phyloP scores from a whole-genome alignment of 2,329 filamentous ascomycete species.

The Neurospora crassa region DNA sequence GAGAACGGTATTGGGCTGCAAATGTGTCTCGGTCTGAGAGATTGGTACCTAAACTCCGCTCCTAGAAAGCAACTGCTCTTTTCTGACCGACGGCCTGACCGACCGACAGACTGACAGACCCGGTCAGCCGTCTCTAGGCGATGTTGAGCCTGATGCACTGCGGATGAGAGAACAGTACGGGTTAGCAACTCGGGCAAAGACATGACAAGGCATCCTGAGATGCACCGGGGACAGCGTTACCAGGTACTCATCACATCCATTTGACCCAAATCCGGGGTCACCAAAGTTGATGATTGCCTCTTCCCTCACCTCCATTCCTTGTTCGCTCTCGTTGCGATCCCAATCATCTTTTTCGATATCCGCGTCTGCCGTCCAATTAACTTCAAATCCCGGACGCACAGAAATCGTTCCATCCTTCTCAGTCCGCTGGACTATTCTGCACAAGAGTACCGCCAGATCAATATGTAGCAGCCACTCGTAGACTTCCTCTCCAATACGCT shows the following conservation, averaged over 20 bases:
- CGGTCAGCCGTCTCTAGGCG: background rate
- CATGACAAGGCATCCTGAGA: background rate
- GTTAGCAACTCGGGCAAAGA: background rate
- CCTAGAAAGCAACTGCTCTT: background rate
- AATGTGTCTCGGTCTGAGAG: background rate
- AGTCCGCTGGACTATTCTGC: background rate
- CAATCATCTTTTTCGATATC: background rate
- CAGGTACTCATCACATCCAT: background rate
- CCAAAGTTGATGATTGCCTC: background rate
- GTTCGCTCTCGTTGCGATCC: background rate
- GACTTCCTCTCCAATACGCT: background rate
- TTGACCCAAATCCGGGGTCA: background rate
- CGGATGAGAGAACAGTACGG: background rate
- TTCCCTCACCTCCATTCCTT: background rate
- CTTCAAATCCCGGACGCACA: background rate
- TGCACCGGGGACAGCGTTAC: background rate
- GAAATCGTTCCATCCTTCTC: background rate
- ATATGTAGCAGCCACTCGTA: background rate
- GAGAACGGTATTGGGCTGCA: background rate
- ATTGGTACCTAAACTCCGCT: background rate
- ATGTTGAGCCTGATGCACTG: background rate
- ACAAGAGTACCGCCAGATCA: background rate
- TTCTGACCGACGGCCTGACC: background rate
- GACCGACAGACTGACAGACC: background rate
- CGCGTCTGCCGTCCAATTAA: background rate